Base-by-base conservation (phyloP, 2,329 filamentous ascomycete species). In the Diaporthe vexans region DNA sequence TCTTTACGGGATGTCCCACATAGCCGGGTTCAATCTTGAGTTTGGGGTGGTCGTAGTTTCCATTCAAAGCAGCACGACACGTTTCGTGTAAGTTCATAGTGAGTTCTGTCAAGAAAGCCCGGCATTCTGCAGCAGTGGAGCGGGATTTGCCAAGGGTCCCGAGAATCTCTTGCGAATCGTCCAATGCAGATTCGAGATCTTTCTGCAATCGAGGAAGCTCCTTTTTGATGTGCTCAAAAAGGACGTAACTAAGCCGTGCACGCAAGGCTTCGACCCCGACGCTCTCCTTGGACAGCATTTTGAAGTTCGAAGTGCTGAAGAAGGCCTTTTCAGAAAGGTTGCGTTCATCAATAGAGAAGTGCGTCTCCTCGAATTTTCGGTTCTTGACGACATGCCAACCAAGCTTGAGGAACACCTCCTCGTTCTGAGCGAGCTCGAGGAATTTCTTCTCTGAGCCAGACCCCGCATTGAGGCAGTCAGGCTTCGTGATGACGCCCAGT, bases 351-450 rank as follows among this genome's bases (percentile, higher is more conserved):
- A 69, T 43, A 0, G 61, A 70, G 48, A 54, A 69, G 0, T 35
- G 10, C 5, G 0, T 56, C 71, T 84, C 85, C 75, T 88, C 79
- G 77, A 91, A 92, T 82, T 91, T 88, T 85, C 90, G 92, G 78
- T 91, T 86, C 85, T 91, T 88, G 78, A 88, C 88, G 73, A 87
- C 86, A 80, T 92, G 72, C 72, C 72, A 74, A 21, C 72, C 72
- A 4, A 74, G 81, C 76, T 80, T 81, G 2, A 74, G 58, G 3
- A 71, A 71, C 19, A 74, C 72, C 3, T 74, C 72, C 8, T 74
- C 67, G 10, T 74, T 74, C 0, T 51, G 67, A 13, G 72, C 72
- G 1, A 74, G 72, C 5, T 74, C 67, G 0, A 74, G 72, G 10
- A 71, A 71, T 9, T 71, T 74, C 0, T 24, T 4, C 3, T 74